Base-by-base conservation (phyloP, 768 basidiomycete species). In the Kwoniella bestiolae region DNA sequence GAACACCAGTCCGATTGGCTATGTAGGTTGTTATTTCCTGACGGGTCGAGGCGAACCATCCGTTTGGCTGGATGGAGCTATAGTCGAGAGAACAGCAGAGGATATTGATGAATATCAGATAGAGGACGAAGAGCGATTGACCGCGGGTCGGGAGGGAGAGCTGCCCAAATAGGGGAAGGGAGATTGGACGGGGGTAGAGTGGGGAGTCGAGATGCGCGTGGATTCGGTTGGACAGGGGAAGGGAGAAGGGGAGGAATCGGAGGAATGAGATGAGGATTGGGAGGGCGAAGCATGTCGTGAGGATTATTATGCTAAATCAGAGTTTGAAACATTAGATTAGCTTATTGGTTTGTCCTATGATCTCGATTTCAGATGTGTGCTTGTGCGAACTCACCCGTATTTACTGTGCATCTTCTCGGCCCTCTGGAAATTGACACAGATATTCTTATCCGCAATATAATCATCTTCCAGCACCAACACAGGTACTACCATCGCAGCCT, bases 1-100 rank as follows among this genome's bases (percentile, higher is more conserved):
- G 29, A 2, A 50, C 47, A 14, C 69, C 69, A 21, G 63, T 56
- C 3, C 67, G 67, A 56, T 65, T 44, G 44, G 50, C 57, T 25
- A 68, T 52, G 45, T 63, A 67, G 11, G 56, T 41, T 23, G 58
- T 14, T 52, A 63, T 63, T 56, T 67, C 66, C 18, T 46, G 5
- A 11, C 23, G 7, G 3, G n/a, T 6, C 28, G 55, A 46, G 3
- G 55, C 7, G n/a, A n/a, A 67, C 60, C 61, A 67, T 18, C 56
- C 56, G 52, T 67, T 67, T 2, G 66, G 61, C 26, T 32, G 44
- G 2, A 58, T 49, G 16, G 60, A 67, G 31, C 34, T 26, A 49
- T 38, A 60, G 29, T 47, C 60, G 18, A 63, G 18, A 18, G 55
- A 29, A 21, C 32, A 44, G 21, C 55, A 56, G 18, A 38, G 34